Percentiles rank a stretch among this genome's conserved stretches.
These are phyloP conservation scores for Talaromyces stipitatus DNA, from an alignment of 495 filamentous ascomycete species.

Conservation along the genomic window DNA sequence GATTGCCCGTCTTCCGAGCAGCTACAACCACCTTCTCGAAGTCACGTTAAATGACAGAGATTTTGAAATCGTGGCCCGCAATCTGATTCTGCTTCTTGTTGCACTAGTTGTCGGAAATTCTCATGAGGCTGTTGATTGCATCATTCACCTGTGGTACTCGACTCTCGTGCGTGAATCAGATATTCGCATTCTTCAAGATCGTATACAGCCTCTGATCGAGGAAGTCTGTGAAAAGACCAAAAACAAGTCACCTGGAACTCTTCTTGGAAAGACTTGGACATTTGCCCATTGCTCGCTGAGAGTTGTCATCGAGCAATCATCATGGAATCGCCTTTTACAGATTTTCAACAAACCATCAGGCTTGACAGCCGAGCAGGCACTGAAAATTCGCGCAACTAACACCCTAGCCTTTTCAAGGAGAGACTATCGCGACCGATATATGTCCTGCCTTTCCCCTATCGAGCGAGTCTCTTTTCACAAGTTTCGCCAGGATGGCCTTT, in stretches of 20 bases:
- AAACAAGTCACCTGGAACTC: slow-evolving; percentile 4
- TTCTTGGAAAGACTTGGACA: slow-evolving; percentile 14
- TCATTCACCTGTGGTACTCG: slow-evolving; percentile 34
- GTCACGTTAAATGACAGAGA: slow-evolving; percentile 37
- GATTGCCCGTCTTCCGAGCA: slow-evolving; percentile 20
- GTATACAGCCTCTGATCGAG: slow-evolving; percentile 17
- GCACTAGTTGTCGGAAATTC: slow-evolving; percentile 13
- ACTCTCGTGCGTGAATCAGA: slow-evolving; percentile 14
- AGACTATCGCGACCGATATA: slow-evolving; percentile 14
- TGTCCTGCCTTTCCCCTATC: slow-evolving; percentile 6
- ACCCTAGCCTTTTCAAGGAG: slow-evolving; percentile 14
- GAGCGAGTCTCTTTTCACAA: slow-evolving; percentile 15
- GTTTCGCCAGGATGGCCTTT: slow-evolving; percentile 24
- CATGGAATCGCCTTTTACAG: neutral
- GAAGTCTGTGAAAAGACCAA: slow-evolving; percentile 18
- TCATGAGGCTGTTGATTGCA: slow-evolving; percentile 15
- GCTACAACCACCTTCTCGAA: slow-evolving; percentile 13
- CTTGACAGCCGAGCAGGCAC: slow-evolving; percentile 8
- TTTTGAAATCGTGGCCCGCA: slow-evolving; percentile 33
- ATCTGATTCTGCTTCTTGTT: slow-evolving; percentile 36
- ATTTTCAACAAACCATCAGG: neutral
- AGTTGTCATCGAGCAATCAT: slow-evolving; percentile 7
- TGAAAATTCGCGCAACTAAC: slow-evolving; percentile 12
- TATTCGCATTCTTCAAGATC: slow-evolving; percentile 8
- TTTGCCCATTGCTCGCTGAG: slow-evolving; percentile 5